Percentiles rank a stretch among this genome's conserved stretches.
phyloP scores from a whole-genome alignment of 257 asterid species.

The Salvia hispanica region DNA sequence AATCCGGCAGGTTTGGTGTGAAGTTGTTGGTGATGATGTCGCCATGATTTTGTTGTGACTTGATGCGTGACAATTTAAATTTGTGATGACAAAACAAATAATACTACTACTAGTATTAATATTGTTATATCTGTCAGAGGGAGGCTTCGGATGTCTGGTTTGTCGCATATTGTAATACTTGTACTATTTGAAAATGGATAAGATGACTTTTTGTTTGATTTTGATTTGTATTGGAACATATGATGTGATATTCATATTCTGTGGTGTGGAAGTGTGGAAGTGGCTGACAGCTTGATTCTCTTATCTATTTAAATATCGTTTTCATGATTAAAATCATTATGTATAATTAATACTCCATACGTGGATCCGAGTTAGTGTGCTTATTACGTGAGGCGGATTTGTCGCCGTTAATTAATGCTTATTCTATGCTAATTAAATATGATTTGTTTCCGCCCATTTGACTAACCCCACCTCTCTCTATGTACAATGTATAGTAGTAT shows the following conservation, averaged over 20 bases:
- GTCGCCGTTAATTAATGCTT: constrained; percentile 37
- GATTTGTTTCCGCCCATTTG: background rate
- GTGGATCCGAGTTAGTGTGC: constrained; percentile 5
- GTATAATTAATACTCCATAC: no score
- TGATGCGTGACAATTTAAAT: background rate
- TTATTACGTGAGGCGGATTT: constrained; percentile 26
- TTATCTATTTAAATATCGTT: background rate
- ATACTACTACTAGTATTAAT: no score
- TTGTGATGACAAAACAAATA: no score
- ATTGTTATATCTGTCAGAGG: constrained; percentile 13
- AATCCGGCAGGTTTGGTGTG: background rate
- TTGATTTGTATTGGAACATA: background rate
- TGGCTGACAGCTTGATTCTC: constrained; percentile 31
- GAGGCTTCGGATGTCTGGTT: constrained; percentile 21
- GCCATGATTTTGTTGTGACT: constrained; percentile 9
- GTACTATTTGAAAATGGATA: constrained; percentile 15
- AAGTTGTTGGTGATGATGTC: background rate
- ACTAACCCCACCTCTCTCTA: background rate
- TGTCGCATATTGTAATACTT: background rate
- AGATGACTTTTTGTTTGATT: constrained; percentile 20
- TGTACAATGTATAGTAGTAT: background rate
- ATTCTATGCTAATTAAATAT: background rate
- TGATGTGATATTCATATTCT: background rate
- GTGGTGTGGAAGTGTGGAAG: constrained; percentile 1
- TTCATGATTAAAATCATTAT: background rate